These are phyloP conservation scores for Phytopythium sindhum DNA, from an alignment of 352 stramenopile species.

Conservation along the genomic window DNA sequence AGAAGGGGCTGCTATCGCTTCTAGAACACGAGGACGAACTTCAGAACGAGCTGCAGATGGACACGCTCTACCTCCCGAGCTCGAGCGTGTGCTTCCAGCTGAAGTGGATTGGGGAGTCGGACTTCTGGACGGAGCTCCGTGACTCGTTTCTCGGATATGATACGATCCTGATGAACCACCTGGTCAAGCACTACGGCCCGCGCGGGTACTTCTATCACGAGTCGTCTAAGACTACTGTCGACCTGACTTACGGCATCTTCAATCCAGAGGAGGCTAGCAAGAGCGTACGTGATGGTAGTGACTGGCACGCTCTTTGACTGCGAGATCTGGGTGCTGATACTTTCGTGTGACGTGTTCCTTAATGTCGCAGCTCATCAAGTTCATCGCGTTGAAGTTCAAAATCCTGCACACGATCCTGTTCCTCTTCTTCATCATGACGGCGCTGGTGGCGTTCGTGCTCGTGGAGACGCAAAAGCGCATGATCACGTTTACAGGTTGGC, in stretches of 20 bases:
- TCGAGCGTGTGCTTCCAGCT: constrained; percentile 51
- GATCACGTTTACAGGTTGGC: constrained; percentile 85
- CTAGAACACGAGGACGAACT: constrained; percentile 30
- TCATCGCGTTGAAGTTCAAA: constrained; percentile 80
- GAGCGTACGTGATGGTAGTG: constrained; percentile 20
- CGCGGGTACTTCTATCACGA: constrained; percentile 73
- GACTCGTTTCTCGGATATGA: constrained; percentile 77
- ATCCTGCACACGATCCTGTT: constrained; percentile 90
- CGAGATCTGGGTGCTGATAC: neutral
- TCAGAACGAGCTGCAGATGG: constrained; percentile 25
- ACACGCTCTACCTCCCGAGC: constrained; percentile 34
- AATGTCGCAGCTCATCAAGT: constrained; percentile 21
- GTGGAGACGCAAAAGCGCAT: constrained; percentile 92
- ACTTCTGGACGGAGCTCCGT: constrained; percentile 42
- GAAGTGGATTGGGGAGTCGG: constrained; percentile 26
- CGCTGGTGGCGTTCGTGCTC: constrained; percentile 91
- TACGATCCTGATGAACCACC: constrained; percentile 92
- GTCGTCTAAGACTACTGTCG: constrained; percentile 45
- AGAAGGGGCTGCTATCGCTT: constrained; percentile 71
- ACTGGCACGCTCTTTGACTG: neutral
- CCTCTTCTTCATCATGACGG: constrained; percentile 93
- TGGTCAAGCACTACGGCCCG: constrained; percentile 57
- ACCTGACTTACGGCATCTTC: constrained; percentile 75
- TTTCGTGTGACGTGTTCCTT: neutral
- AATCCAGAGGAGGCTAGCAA: constrained; percentile 18